phyloP scores from a whole-genome alignment of 1,284 basidiomycete genomes.

The Papiliotrema fonsecae region DNA sequence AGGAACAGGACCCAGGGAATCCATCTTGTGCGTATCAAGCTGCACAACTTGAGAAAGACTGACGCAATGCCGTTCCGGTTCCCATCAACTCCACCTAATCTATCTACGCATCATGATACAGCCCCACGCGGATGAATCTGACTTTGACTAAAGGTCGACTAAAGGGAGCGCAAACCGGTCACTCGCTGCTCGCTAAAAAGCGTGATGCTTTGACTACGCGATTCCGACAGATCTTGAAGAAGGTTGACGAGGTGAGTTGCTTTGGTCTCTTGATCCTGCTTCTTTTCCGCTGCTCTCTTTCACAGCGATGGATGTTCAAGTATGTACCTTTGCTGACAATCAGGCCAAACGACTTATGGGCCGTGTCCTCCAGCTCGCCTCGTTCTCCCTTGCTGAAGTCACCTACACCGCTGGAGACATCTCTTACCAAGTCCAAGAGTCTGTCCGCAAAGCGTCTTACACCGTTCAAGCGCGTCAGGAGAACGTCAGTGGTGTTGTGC shows the following conservation, averaged over 20 bases:
- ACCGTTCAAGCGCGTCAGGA: conserved; percentile 93
- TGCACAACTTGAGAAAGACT: background rate
- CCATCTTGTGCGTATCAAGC: conserved; percentile 59
- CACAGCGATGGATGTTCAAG: too few species aligned
- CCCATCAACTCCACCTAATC: background rate
- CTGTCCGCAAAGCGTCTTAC: conserved; percentile 69
- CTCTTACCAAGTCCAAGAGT: conserved; percentile 81
- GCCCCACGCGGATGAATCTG: conserved; percentile 86
- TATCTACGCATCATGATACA: conserved; percentile 11
- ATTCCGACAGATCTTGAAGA: conserved; percentile 81
- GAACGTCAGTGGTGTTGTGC: conserved; percentile 96
- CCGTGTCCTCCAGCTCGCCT: conserved; percentile 94
- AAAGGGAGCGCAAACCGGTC: conserved; percentile 95
- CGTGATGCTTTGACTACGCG: conserved; percentile 90
- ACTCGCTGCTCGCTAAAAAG: conserved; percentile 95
- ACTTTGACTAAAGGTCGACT: conserved; percentile 89
- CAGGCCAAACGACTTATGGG: conserved; percentile 99
- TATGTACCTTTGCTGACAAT: too few species aligned
- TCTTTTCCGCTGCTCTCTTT: too few species aligned
- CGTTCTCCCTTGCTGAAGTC: conserved; percentile 97
- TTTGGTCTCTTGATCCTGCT: too few species aligned
- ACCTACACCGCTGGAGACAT: conserved; percentile 98
- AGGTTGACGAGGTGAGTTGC: conserved; percentile 80
- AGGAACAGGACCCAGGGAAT: conserved; percentile 79
- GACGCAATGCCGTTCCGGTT: background rate